Conservation (phyloP, 2,329 filamentous ascomycete genomes). For the Alternaria brassicicola region DNA sequence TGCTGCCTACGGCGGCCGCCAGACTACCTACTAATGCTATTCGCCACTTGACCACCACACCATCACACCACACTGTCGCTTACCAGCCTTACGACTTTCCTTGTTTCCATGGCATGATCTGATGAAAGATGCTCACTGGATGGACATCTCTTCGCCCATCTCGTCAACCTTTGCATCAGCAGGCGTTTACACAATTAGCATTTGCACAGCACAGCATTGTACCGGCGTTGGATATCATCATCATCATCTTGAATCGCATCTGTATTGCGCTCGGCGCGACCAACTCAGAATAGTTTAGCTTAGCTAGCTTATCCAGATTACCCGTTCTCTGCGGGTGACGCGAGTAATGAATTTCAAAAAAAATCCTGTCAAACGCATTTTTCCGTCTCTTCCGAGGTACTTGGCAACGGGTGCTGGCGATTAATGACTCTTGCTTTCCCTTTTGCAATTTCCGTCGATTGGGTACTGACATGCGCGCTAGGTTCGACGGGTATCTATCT, state of each 20-base stretch:
- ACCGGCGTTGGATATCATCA: conserved; percentile 14
- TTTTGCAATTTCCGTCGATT: conserved; percentile 20
- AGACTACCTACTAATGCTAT: conserved; percentile 40
- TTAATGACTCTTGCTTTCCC: neutral
- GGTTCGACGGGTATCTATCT: conserved; percentile 17
- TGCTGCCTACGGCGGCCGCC: conserved; percentile 35
- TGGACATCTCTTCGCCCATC: conserved; percentile 17
- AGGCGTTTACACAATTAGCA: conserved; percentile 14
- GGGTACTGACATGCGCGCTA: conserved; percentile 10
- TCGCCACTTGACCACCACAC: conserved; percentile 30
- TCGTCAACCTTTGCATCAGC: conserved; percentile 8
- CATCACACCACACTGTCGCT: conserved; percentile 34
- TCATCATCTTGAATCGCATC: conserved; percentile 4
- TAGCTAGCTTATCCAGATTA: neutral
- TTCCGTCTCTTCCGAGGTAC: conserved; percentile 4
- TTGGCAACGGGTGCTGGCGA: conserved; percentile 9
- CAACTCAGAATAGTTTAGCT: conserved; percentile 2
- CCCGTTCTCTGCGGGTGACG: conserved; percentile 7
- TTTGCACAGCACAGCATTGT: conserved; percentile 15
- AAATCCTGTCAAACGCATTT: conserved; percentile 1
- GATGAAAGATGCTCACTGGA: conserved; percentile 16
- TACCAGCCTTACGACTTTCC: conserved; percentile 26
- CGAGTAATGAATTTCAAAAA: conserved; percentile 22
- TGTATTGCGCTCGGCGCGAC: conserved; percentile 5
- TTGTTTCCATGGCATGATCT: conserved; percentile 19